phyloP scores from a whole-genome alignment of 192 early-diverging fungal species.

The Entomortierella beljakovae region DNA sequence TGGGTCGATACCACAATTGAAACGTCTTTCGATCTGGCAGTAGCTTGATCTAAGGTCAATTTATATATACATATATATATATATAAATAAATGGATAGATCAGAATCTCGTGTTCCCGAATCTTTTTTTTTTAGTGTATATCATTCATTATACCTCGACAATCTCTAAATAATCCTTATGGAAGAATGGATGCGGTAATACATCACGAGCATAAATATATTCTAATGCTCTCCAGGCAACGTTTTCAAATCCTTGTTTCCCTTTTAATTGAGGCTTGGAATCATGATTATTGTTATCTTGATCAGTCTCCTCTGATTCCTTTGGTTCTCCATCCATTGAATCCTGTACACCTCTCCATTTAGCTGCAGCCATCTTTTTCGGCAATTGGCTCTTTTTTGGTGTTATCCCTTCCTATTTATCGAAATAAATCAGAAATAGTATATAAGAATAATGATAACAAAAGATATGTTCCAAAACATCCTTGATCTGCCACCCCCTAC shows the following conservation, averaged over 20 bases:
- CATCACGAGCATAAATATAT: slow-evolving; percentile 30
- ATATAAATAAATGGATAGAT: too few species aligned
- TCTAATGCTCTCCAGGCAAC: slow-evolving; percentile 44
- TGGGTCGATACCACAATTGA: slow-evolving; percentile 41
- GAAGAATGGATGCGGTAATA: slow-evolving; percentile 34
- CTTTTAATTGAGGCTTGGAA: neutral
- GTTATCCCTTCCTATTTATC: slow-evolving; percentile 9
- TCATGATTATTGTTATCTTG: too few species aligned
- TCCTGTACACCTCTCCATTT: slow-evolving; percentile 12
- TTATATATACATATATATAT: neutral
- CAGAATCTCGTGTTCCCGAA: too few species aligned
- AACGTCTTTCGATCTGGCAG: slow-evolving; percentile 43
- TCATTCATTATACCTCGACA: slow-evolving; percentile 19
- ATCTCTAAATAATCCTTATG: slow-evolving; percentile 28
- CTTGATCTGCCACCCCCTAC: neutral
- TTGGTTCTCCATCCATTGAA: neutral
- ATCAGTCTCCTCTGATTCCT: neutral
- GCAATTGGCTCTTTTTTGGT: slow-evolving; percentile 12
- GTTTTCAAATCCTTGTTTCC: slow-evolving; percentile 31
- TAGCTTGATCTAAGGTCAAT: slow-evolving; percentile 28
- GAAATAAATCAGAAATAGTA: too few species aligned
- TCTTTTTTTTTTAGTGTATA: neutral
- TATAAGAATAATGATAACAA: too few species aligned
- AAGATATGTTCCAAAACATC: neutral
- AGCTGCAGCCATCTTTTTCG: slow-evolving; percentile 26